A percentile compares a stretch with the other conserved stretches of the same genome.
These are phyloP conservation scores for Aspergillus tubingensis DNA, from an alignment of 2,329 filamentous ascomycete species.

Conservation along the genomic window DNA sequence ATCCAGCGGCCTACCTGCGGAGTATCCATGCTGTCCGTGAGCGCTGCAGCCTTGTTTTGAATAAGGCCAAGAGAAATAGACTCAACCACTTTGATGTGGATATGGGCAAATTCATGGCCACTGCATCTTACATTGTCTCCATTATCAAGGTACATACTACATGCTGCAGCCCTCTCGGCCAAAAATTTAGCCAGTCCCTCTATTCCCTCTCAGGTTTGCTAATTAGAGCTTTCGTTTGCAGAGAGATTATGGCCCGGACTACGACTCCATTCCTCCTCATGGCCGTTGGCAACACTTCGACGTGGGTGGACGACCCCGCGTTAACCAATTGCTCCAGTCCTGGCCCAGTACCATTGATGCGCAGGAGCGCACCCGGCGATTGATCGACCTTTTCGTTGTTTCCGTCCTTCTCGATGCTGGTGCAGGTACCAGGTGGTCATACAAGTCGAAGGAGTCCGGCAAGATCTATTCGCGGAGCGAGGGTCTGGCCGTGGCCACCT, in stretches of 20 bases:
- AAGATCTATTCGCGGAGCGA: constrained; percentile 82
- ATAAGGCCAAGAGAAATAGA: constrained; percentile 75
- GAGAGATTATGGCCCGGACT: constrained; percentile 71
- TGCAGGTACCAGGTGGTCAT: constrained; percentile 86
- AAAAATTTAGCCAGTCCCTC: constrained; percentile 7
- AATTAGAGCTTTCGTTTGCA: constrained; percentile 32
- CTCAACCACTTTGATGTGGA: constrained; percentile 88
- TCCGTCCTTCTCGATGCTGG: constrained; percentile 69
- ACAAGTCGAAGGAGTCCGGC: constrained; percentile 87
- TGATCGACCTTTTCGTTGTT: constrained; percentile 65
- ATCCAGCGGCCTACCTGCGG: constrained; percentile 86
- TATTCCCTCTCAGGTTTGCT: background rate
- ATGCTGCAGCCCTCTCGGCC: constrained; percentile 1
- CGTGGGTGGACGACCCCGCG: constrained; percentile 57
- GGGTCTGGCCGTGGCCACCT: constrained; percentile 73
- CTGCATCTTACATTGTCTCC: constrained; percentile 82
- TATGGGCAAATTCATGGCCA: constrained; percentile 77
- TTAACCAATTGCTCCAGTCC: constrained; percentile 52
- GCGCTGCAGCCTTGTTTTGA: constrained; percentile 69
- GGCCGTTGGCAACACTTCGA: constrained; percentile 68
- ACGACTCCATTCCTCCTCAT: constrained; percentile 77
- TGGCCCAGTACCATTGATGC: constrained; percentile 54
- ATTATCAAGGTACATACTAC: constrained; percentile 78
- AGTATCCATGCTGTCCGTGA: constrained; percentile 88
- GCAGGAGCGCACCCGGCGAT: constrained; percentile 54